phyloP scores from a whole-genome alignment of 2,329 filamentous ascomycete species.

The Exserohilum rostratum region DNA sequence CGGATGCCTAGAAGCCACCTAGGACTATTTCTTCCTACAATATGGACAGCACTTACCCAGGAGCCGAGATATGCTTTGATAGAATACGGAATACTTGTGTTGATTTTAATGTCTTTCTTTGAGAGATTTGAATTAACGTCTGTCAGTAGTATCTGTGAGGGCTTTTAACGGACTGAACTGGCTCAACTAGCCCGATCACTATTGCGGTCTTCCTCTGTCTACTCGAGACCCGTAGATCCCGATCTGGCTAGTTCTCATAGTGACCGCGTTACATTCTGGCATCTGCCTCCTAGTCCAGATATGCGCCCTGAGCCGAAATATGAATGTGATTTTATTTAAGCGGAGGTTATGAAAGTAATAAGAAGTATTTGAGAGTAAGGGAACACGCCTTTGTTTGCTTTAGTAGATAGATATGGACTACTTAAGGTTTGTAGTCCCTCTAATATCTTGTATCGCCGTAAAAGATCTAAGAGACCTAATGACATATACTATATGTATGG shows the following conservation, averaged over 20 bases:
- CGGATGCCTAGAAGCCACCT: neutral
- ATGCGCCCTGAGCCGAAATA: neutral
- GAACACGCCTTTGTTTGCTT: slow-evolving; percentile 8
- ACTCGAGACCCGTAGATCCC: neutral
- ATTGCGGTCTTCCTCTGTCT: slow-evolving; percentile 3
- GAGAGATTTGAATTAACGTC: neutral
- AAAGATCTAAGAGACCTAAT: neutral
- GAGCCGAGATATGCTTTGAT: slow-evolving; percentile 8
- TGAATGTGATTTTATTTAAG: neutral
- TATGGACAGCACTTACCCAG: slow-evolving; percentile 8
- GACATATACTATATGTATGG: slow-evolving; percentile 9
- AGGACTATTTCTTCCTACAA: slow-evolving; percentile 8
- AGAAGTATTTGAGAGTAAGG: neutral
- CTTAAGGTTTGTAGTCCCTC: slow-evolving; percentile 5
- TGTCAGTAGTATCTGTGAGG: neutral
- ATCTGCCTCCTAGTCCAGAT: neutral
- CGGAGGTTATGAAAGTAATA: neutral
- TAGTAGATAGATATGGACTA: slow-evolving; percentile 4
- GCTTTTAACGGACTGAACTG: too few relatives aligned
- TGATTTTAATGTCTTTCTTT: slow-evolving; percentile 8
- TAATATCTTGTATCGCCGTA: neutral
- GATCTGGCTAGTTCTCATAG: neutral
- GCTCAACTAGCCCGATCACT: neutral
- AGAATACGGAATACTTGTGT: slow-evolving; percentile 5
- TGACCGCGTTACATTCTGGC: slow-evolving; percentile 4